Evolutionary conservation across 257 asterid genomes (phyloP).

Genomic region (Eustoma russellianum): DNA sequence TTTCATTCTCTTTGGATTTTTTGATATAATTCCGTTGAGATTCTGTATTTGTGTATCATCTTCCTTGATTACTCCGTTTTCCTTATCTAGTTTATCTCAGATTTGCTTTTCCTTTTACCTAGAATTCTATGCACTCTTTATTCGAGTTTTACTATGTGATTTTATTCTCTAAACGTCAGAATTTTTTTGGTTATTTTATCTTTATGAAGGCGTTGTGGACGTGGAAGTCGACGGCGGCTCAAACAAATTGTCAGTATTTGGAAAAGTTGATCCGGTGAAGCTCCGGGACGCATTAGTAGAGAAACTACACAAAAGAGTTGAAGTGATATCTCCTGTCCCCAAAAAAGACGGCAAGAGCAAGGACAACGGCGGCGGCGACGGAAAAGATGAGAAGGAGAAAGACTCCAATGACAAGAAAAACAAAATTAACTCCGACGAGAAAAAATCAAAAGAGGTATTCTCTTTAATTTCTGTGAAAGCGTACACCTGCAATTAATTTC

Average conservation of each 20-base stretch:
- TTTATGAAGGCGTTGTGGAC: slow-evolving; percentile 39
- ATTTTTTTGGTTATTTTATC: too few species aligned
- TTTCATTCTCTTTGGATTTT: background rate
- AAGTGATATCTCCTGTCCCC: slow-evolving; percentile 45
- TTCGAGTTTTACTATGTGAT: background rate
- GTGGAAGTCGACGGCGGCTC: slow-evolving; percentile 33
- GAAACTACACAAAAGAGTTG: slow-evolving; percentile 44
- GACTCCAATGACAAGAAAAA: slow-evolving; percentile 20
- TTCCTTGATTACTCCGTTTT: background rate
- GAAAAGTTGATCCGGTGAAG: slow-evolving; percentile 54
- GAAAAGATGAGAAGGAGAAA: slow-evolving; percentile 15
- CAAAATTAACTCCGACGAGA: slow-evolving; percentile 8
- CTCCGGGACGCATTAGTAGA: slow-evolving; percentile 49
- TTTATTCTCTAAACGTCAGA: too few species aligned
- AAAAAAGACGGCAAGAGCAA: slow-evolving; percentile 27
- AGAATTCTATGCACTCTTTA: too few species aligned
- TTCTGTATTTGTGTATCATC: too few species aligned
- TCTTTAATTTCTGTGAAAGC: background rate
- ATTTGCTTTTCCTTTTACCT: background rate
- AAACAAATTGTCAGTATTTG: slow-evolving; percentile 48
- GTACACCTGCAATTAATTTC: background rate
- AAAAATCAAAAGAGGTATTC: too few species aligned
- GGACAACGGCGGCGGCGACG: slow-evolving; percentile 14
- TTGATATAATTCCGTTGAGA: background rate
- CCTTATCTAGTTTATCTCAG: too few species aligned